phyloP scores from a whole-genome alignment of 352 stramenopile genomes.

The Phytophthora citrophthora region DNA sequence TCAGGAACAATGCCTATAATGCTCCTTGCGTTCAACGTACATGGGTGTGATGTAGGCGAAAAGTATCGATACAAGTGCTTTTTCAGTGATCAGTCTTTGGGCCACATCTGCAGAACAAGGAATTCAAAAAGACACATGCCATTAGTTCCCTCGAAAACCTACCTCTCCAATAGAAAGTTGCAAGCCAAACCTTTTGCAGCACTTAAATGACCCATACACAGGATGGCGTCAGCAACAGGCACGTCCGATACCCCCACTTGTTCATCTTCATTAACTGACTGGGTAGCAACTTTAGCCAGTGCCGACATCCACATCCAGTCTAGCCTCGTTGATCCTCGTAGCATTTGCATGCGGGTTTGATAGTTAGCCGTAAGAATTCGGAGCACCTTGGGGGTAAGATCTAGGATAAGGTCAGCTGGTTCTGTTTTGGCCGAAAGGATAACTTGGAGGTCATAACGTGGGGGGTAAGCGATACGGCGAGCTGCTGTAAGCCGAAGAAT shows the following conservation, averaged over 20 bases:
- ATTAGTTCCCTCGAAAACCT: too few species aligned
- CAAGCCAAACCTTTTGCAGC: constrained; percentile 19
- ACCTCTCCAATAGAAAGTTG: neutral
- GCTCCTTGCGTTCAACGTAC: neutral
- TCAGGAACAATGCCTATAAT: too few species aligned
- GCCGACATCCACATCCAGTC: constrained; percentile 24
- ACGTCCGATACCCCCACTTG: neutral
- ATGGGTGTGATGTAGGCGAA: constrained; percentile 20
- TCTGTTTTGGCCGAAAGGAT: constrained; percentile 15
- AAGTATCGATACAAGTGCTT: constrained; percentile 7
- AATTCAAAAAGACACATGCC: neutral
- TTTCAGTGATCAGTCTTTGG: constrained; percentile 6
- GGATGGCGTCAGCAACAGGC: constrained; percentile 5
- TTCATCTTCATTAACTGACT: neutral
- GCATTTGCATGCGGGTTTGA: constrained; percentile 24
- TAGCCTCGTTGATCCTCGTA: constrained; percentile 5
- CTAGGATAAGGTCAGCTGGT: neutral
- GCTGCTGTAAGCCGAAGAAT: constrained; percentile 23
- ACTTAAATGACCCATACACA: constrained; percentile 23
- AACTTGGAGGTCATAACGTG: neutral
- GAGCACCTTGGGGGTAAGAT: constrained; percentile 10
- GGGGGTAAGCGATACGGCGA: constrained; percentile 9
- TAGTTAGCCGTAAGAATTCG: constrained; percentile 14
- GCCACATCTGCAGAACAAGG: constrained; percentile 19
- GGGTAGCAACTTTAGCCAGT: constrained; percentile 2